These are phyloP conservation scores for Pezicula radicicola DNA, from an alignment of 2,329 filamentous ascomycete genomes.

Conservation along the genomic window DNA sequence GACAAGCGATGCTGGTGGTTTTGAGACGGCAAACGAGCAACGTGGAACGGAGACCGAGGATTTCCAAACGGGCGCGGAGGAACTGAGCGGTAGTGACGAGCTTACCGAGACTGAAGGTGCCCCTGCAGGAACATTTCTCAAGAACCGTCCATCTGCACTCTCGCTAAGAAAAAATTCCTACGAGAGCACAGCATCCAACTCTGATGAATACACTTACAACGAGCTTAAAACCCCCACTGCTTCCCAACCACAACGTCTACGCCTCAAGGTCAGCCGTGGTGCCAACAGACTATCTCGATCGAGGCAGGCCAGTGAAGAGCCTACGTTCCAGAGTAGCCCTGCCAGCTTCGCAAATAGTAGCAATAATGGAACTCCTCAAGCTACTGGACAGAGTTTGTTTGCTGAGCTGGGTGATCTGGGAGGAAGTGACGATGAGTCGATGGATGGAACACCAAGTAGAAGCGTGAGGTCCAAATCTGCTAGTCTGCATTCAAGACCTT, in stretches of 20 bases:
- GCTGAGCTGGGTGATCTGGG: slow-evolving; percentile 83
- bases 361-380: slow-evolving; percentile 45
- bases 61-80: slow-evolving; percentile 91
- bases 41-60: slow-evolving; percentile 85
- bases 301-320: slow-evolving; percentile 58
- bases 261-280: slow-evolving; percentile 66
- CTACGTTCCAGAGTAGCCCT: slow-evolving; percentile 55
- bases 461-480: slow-evolving; percentile 35
- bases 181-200: slow-evolving; percentile 86
- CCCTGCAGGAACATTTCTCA: slow-evolving; percentile 27
- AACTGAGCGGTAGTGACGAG: slow-evolving; percentile 69
- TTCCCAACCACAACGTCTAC: slow-evolving; percentile 64
- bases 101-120: slow-evolving; percentile 78
- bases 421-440: slow-evolving; percentile 64
- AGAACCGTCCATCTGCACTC: slow-evolving; percentile 36
- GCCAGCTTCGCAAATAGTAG: slow-evolving; percentile 51
- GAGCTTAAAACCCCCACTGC: slow-evolving; percentile 59
- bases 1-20: slow-evolving; percentile 56
- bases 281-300: slow-evolving; percentile 51
- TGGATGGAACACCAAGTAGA: slow-evolving; percentile 52
- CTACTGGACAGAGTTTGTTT: slow-evolving; percentile 74
- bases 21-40: slow-evolving; percentile 72
- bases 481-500: slow-evolving; percentile 42
- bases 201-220: slow-evolving; percentile 69
- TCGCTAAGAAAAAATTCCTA: slow-evolving; percentile 58